phyloP scores from a whole-genome alignment of 2,329 filamentous ascomycete species.

The Xylariomycetidae sp. region DNA sequence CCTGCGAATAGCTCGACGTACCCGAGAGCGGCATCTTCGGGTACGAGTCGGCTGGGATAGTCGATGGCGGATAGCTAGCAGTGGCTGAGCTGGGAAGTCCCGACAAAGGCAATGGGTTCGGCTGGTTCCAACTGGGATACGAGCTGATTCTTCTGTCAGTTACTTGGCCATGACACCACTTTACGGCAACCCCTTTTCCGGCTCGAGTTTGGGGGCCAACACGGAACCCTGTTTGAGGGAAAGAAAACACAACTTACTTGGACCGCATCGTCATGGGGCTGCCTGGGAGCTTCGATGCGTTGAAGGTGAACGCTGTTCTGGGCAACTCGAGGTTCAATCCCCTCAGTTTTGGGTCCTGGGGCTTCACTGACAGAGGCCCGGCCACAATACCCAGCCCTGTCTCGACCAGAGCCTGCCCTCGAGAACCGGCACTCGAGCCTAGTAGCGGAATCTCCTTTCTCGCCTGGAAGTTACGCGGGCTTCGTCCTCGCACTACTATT shows the following conservation, averaged over 20 bases:
- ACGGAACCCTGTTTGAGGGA: neutral
- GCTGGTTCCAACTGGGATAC: constrained; percentile 50
- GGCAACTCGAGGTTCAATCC: constrained; percentile 50
- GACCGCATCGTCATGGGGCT: constrained; percentile 51
- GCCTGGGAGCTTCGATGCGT: constrained; percentile 48
- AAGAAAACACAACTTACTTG: constrained; percentile 40
- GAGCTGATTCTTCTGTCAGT: constrained; percentile 38
- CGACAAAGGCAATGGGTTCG: constrained; percentile 37
- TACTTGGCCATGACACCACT: constrained; percentile 2
- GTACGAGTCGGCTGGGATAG: constrained; percentile 45
- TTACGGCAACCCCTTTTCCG: constrained; percentile 1
- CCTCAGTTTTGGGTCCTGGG: constrained; percentile 47
- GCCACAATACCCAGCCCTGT: constrained; percentile 56
- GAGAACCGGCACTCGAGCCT: constrained; percentile 67
- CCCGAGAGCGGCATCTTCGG: constrained; percentile 47
- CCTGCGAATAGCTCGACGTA: constrained; percentile 39
- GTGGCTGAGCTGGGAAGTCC: constrained; percentile 43
- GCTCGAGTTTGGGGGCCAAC: constrained; percentile 1
- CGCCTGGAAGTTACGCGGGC: constrained; percentile 90
- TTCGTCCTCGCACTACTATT: constrained; percentile 88
- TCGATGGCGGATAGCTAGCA: constrained; percentile 43
- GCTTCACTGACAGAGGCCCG: constrained; percentile 48
- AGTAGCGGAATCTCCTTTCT: constrained; percentile 87
- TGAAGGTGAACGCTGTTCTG: constrained; percentile 53
- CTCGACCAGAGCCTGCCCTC: constrained; percentile 68